Conservation (phyloP, 2,329 filamentous ascomycete genomes). For the Paecilomyces sp. region DNA sequence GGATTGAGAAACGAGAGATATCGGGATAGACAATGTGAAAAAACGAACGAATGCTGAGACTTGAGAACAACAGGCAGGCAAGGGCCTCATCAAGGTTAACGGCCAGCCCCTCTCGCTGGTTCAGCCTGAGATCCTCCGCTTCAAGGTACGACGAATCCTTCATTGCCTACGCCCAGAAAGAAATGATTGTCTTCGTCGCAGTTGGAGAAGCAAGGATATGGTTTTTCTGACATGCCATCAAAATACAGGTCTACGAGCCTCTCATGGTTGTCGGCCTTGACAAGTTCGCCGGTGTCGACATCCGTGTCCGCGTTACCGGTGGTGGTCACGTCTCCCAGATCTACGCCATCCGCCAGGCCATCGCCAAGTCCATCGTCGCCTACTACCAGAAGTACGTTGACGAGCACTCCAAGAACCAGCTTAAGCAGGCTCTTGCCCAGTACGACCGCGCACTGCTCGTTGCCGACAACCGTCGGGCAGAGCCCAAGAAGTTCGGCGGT, state of each 20-base stretch:
- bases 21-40: neutral
- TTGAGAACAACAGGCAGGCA: constrained; percentile 52
- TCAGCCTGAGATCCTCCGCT: constrained; percentile 93
- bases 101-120: constrained; percentile 90
- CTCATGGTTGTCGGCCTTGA: constrained; percentile 94
- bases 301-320: constrained; percentile 90
- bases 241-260: constrained; percentile 83
- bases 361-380: constrained; percentile 92
- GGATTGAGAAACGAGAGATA: neutral
- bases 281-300: constrained; percentile 95
- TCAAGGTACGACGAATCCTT: constrained; percentile 61
- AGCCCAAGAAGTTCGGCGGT: constrained; percentile 89
- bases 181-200: neutral
- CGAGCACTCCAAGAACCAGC: constrained; percentile 99
- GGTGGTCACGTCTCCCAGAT: constrained; percentile 97
- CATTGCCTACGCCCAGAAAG: neutral
- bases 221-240: constrained; percentile 2
- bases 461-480: constrained; percentile 96
- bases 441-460: constrained; percentile 97
- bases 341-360: constrained; percentile 98
- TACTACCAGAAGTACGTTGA: constrained; percentile 99
- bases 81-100: constrained; percentile 97
- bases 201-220: neutral
- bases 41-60: constrained; percentile 1
- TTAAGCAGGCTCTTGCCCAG: constrained; percentile 93